A percentile compares a stretch with the other conserved stretches of the same genome.
Evolutionary conservation across 441 rosid genomes (phyloP).

Genomic region (Syzygium malaccense): DNA sequence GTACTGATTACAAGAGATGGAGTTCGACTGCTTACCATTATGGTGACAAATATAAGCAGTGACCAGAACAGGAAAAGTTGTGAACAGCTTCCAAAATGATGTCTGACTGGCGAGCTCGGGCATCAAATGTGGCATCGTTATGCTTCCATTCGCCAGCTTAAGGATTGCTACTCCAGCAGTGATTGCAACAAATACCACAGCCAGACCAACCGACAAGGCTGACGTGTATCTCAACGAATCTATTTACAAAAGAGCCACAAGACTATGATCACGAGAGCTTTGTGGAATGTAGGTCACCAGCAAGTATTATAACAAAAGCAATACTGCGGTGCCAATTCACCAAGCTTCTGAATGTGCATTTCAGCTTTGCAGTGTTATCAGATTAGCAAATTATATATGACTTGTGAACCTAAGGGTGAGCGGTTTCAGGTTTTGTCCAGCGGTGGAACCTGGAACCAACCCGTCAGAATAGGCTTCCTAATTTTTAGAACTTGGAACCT

Average conservation of each 20-base stretch:
- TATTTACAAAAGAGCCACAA: constrained; percentile 2
- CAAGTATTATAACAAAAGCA: not conserved
- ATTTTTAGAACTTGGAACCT: too few species aligned
- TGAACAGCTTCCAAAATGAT: constrained; percentile 84
- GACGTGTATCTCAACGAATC: constrained; percentile 95
- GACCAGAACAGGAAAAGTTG: constrained; percentile 87
- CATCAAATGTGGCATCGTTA: constrained; percentile 76
- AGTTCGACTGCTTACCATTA: constrained; percentile 55
- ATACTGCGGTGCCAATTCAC: not conserved
- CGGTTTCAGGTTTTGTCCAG: too few species aligned
- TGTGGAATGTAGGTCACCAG: not conserved
- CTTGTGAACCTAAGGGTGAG: not conserved
- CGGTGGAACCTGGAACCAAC: too few species aligned
- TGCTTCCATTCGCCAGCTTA: constrained; percentile 65
- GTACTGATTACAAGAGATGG: not conserved
- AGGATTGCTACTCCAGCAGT: constrained; percentile 68
- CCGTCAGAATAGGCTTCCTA: too few species aligned
- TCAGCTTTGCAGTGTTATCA: not conserved
- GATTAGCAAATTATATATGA: not conserved
- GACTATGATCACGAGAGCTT: not conserved
- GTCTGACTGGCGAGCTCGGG: constrained; percentile 63
- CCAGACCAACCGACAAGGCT: constrained; percentile 82
- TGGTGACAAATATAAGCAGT: constrained; percentile 95
- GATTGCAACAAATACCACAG: constrained; percentile 80
- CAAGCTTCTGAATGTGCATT: not conserved